These are phyloP conservation scores for Populus alba DNA, from an alignment of 345 rosid genomes.

Conservation along the genomic window DNA sequence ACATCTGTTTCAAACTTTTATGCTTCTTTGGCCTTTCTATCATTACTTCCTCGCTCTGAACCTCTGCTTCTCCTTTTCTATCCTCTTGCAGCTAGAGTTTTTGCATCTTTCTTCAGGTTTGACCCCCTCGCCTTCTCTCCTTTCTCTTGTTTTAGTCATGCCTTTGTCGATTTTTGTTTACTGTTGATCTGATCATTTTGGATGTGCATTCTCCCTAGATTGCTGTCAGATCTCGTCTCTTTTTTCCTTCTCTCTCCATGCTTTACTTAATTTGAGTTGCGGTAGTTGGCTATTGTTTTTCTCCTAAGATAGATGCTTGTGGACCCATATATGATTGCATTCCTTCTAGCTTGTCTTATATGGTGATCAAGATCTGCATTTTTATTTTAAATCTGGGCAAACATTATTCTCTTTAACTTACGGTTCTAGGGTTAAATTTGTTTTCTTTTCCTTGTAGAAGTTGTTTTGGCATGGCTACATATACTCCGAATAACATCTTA, in stretches of 20 bases:
- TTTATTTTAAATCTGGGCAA: background rate
- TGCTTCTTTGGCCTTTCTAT: no score
- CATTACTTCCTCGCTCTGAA: no score
- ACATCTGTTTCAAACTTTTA: no score
- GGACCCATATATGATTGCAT: background rate
- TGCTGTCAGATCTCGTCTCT: background rate
- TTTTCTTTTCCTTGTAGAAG: slow-evolving; percentile 6
- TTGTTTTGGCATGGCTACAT: slow-evolving; percentile 28
- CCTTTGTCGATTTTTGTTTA: background rate
- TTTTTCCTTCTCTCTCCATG: background rate
- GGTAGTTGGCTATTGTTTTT: background rate
- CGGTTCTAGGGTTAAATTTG: background rate
- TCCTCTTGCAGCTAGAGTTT: no score
- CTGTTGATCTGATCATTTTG: background rate
- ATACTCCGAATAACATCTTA: slow-evolving; percentile 77
- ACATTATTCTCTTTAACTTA: background rate
- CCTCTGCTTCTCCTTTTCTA: no score
- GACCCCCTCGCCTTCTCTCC: no score
- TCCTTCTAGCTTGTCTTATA: background rate
- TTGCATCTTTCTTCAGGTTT: no score
- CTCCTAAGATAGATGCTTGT: background rate
- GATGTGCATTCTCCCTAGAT: background rate
- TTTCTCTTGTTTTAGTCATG: no score
- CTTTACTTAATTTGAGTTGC: background rate
- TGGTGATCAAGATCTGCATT: background rate